Evolutionary conservation across 2,329 filamentous ascomycete species (phyloP).

Genomic region (Xylaria sp.): DNA sequence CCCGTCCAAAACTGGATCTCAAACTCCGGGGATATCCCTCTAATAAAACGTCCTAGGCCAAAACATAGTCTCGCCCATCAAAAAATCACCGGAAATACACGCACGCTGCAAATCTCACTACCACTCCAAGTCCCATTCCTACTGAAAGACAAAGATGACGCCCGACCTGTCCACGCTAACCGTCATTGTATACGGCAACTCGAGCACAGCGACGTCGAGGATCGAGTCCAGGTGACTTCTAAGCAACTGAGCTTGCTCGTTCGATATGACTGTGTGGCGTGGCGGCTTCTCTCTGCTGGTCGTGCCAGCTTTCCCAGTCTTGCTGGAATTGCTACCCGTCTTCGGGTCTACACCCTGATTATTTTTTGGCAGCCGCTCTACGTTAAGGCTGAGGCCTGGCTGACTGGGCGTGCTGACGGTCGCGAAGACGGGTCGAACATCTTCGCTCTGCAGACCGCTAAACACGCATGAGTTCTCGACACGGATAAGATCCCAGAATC

Average conservation of each 20-base stretch:
- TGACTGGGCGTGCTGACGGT: slow-evolving; percentile 63
- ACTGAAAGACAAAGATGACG: slow-evolving; percentile 81
- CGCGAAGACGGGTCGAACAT: slow-evolving; percentile 78
- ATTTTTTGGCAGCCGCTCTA: slow-evolving; percentile 66
- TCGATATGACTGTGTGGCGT: slow-evolving; percentile 83
- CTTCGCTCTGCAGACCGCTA: slow-evolving; percentile 77
- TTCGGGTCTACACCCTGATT: slow-evolving; percentile 45
- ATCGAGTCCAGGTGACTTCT: slow-evolving; percentile 89
- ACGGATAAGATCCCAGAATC: slow-evolving; percentile 90
- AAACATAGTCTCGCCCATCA: not conserved
- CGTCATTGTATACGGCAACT: slow-evolving; percentile 91
- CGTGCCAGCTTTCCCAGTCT: slow-evolving; percentile 38
- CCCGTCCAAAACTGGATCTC: not conserved
- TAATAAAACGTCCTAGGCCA: slow-evolving; percentile 14
- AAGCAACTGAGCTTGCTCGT: slow-evolving; percentile 87
- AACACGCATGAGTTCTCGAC: slow-evolving; percentile 82
- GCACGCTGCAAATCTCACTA: not conserved
- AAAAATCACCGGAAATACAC: not conserved
- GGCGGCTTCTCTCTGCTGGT: slow-evolving; percentile 61
- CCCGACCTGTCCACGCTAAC: slow-evolving; percentile 90
- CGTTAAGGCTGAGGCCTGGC: slow-evolving; percentile 66
- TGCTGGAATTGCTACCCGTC: slow-evolving; percentile 28
- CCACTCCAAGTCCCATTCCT: slow-evolving; percentile 30
- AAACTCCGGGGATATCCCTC: slow-evolving; percentile 30
- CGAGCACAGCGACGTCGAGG: slow-evolving; percentile 86